Evolutionary conservation across 208 protist species (phyloP), one percentile per base, ranked within the genome.

Genomic region (Leishmania amazonensis): DNA sequence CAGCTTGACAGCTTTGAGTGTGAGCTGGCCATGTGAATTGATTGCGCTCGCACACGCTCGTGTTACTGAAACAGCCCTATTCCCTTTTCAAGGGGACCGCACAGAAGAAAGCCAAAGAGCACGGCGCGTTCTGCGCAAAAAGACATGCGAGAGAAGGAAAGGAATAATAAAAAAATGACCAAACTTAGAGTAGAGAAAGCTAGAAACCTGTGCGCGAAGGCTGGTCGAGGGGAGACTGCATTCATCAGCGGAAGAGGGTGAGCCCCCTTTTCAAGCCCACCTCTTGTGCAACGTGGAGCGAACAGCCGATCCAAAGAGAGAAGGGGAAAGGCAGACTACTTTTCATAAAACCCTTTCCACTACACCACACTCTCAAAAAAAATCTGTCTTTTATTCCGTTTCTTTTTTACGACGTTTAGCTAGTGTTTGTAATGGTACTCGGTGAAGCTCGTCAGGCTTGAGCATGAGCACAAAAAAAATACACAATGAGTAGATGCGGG

Each of bases 81-180:
- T 42, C 42, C 15, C 42, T 73, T 49, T 73, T 6, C 42, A 31
- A 73, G 21, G 17, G 28, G 8, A 68, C 9, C 11, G 74, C 8
- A 83, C 19, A 77, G 28, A 45, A 76, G 47, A 71, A 67, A 81
- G 81, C 74, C 77, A 78, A 62, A 72, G n/a, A 47, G 65, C 38
- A 28, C 21, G 31, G 4, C 38, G 40, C 21, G 4, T 40, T 24
- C 6, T 47, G 2, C 17, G 6, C 2, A 54, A 77, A 45, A 72
- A 45, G 28, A 77, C 45, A 53, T 53, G 79, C 72, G 84, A 75
- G 71, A 76, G 74, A 42, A 74, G 38, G 21, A 47, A 78, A 35
- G 3, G 35, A 38, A 75, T 71, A 62, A 40, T 73, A 64, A 73
- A 67, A 67, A 74, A 57, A 49, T 49, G 45, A 49, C 45, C 7